Evolutionary conservation across 2,329 filamentous ascomycete genomes (phyloP), one percentile per base, ranked within the genome.

Genomic region (Stachybotrys elegans): DNA sequence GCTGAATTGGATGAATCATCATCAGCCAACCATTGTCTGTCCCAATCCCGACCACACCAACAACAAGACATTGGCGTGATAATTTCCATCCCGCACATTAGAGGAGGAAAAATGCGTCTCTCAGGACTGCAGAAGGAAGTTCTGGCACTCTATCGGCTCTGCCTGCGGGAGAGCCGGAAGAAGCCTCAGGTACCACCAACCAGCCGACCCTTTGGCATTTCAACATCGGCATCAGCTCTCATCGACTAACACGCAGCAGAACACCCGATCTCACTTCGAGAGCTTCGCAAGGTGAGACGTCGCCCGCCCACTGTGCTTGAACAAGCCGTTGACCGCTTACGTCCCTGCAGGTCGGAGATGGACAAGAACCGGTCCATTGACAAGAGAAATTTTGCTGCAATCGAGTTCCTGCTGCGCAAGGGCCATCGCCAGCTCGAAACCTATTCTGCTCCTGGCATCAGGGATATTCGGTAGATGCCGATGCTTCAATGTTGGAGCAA

Each of bases 91-190:
- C n/a, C n/a, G n/a, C n/a, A n/a, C n/a, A n/a, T n/a, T n/a, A n/a
- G n/a, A n/a, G n/a, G n/a, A n/a, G n/a, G n/a, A n/a, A 57, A 53
- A 49, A 57, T 51, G 40, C 58, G 58, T 43, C 72, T 91, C 21
- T 95, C 91, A 7, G 93, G 93, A 27, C 73, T 97, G n/a, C 92
- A 97, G 62, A 84, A 80, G 57, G 89, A 95, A 58, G 92, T 96
- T 4, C 66, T 97, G 42, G 75, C 82, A 25, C 78, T 98, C 13
- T 98, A 97, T 63, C 83, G 92, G 46, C 79, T 82, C 60, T 97
- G 92, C 57, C 71, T 98, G 21, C 81, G 91, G 47, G 88, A 87
- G 58, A 83, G 85, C 47, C 80, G 84, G 48, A 84, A 83, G 58
- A 97, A 98, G 65, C 89, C 91, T 40, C 61, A 68, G 56, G 88